Evolutionary conservation across 1,139 yeast genomes (phyloP), one percentile per base, ranked within the genome.

Genomic region (Lodderomyces orthopsilosis): DNA sequence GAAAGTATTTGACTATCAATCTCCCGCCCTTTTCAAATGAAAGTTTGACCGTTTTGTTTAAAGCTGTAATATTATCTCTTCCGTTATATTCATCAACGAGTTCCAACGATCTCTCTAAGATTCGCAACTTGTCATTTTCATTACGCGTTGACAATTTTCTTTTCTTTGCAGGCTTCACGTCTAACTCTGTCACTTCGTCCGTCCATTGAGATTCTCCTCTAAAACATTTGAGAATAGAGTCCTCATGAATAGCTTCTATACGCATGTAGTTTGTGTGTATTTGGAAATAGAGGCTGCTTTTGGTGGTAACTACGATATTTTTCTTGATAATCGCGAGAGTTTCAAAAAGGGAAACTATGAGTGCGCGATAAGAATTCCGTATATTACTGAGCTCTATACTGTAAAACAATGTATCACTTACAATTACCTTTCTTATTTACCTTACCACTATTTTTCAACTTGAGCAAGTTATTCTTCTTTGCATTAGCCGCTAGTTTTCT

Each of bases 401-500:
- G 5, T 8, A 10, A 19, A 21, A n/a, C n/a, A n/a, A 6, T 34
- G 13, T n/a, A 12, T 34, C 26, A 33, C 23, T 10, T 34, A 17
- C 23, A 5, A 4, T 28, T 28, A 28, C 32, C 35, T 28, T 42
- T 42, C 37, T 28, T 33, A 24, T 10, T 32, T 4, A 35, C 33
- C 5, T 14, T 35, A 7, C 30, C 35, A 4, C 17, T 22, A 9
- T 27, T 39, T 18, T 34, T 24, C n/a, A 18, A 19, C 19, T 28
- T 37, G 2, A 24, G 36, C 8, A 35, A 38, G 23, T 63, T 59
- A 49, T 74, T 68, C 42, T 57, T 57, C 51, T 66, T 67, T 3
- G 94, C 95, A 56, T 81, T 84, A 40, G 73, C 76, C 14, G 94
- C 93, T 47, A 91, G 68, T 41, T 77, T 51, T 52, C 97, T 70